Conservation (phyloP, 768 basidiomycete species). For the Lactarius evosmus region DNA sequence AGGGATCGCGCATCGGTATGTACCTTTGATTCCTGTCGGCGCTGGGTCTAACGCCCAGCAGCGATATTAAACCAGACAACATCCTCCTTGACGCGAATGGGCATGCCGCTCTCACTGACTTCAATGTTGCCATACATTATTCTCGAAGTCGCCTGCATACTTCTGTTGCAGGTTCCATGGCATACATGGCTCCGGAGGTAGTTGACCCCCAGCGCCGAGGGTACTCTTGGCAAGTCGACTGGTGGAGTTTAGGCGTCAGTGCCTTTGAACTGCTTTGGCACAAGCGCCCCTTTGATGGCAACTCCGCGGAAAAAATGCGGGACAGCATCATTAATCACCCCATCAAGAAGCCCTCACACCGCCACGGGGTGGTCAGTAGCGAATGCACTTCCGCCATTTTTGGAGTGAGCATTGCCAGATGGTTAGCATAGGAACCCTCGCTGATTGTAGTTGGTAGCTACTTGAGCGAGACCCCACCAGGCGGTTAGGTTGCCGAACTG, state of each 20-base stretch:
- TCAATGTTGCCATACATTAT: conserved; percentile 98
- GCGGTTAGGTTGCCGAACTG: conserved; percentile 76
- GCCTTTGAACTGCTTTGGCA: conserved; percentile 87
- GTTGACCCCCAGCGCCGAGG: conserved; percentile 68
- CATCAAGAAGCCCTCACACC: conserved; percentile 62
- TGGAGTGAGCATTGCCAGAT: conserved; percentile 48
- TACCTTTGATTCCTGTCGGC: conserved; percentile 26
- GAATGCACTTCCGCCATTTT: conserved; percentile 64
- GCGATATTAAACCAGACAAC: conserved; percentile 97
- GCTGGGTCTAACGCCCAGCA: conserved; percentile 34
- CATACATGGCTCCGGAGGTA: conserved; percentile 99
- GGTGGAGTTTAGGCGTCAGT: conserved; percentile 93
- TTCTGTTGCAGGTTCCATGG: conserved; percentile 96
- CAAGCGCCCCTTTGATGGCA: conserved; percentile 85
- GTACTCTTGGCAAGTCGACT: conserved; percentile 90
- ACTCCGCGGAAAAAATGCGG: conserved; percentile 84
- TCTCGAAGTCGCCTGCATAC: conserved; percentile 85
- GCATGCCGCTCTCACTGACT: conserved; percentile 96
- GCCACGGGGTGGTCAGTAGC: conserved; percentile 49
- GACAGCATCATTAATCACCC: conserved; percentile 80
- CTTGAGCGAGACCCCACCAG: conserved; percentile 76
- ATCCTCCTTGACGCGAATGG: conserved; percentile 90
- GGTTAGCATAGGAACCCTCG: background rate
- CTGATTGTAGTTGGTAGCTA: conserved; percentile 47
- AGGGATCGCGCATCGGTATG: conserved; percentile 91